These are phyloP conservation scores for Euphorbia schlechtendalii DNA, from an alignment of 441 rosid genomes.

Conservation along the genomic window DNA sequence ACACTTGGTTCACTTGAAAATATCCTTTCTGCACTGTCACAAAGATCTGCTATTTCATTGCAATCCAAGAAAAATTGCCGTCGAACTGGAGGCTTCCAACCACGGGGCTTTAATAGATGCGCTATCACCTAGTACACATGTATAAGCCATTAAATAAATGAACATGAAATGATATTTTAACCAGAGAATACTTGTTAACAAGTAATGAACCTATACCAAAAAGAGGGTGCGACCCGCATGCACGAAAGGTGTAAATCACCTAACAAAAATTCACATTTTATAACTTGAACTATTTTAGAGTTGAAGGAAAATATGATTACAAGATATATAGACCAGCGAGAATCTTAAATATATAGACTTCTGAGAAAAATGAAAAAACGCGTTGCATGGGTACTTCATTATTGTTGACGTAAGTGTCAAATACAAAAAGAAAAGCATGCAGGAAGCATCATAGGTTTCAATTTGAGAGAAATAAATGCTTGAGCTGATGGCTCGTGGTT, in stretches of 20 bases:
- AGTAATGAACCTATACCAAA: conserved; percentile 10
- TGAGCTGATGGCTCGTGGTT: not conserved
- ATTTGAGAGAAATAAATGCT: not conserved
- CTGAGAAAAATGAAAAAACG: not conserved
- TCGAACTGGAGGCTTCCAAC: conserved; percentile 98
- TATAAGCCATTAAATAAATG: conserved; percentile 1
- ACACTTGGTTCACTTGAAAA: conserved; percentile 90
- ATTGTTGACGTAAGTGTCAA: not conserved
- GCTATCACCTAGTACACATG: conserved; percentile 54
- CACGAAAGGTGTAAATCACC: conserved; percentile 14
- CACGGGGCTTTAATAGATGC: conserved; percentile 93
- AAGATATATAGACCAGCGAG: conserved; percentile 7
- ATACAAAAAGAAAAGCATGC: not conserved
- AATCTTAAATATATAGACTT: not conserved
- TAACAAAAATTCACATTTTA: conserved; percentile 15
- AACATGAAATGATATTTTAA: conserved; percentile 2
- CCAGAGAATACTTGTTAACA: conserved; percentile 6
- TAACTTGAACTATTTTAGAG: conserved; percentile 10
- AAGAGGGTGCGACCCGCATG: conserved; percentile 6
- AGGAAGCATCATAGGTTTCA: not conserved
- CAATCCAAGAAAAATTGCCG: conserved; percentile 98
- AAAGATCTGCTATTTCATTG: conserved; percentile 95
- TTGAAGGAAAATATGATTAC: conserved; percentile 13
- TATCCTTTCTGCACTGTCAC: conserved; percentile 84
- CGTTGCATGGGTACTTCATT: not conserved